Evolutionary conservation across 306 rosid species (phyloP), one percentile per base, ranked within the genome.

Genomic region (Corylus americana): DNA sequence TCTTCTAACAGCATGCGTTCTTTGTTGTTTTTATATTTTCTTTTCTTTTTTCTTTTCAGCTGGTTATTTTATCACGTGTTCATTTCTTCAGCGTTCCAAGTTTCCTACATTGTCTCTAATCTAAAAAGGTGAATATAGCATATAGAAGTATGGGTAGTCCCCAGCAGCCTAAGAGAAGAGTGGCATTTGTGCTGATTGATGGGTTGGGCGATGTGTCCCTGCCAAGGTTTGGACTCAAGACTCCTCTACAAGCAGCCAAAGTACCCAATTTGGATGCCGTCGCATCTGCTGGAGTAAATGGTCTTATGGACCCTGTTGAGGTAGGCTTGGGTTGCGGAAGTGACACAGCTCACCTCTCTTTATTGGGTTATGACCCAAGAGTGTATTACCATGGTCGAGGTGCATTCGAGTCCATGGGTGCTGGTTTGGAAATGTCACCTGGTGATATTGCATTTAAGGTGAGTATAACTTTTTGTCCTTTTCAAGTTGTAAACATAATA

Each of bases 391-490:
- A 88, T 1, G 99, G 99, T 54, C 90, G 99, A 37, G 99, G 99
- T 64, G 98, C 98, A 27, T 95, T 95, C 79, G 98, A 95, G 83
- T 95, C 98, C 81, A 95, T 95, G 98, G 99, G 99, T 47, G 99
- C 98, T 64, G 99, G 99, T 74, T 85, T 95, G 85, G 99, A 94
- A 70, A 95, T 95, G 98, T 93, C 92, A 66, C 99, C 99, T 27
- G 99, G 97, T 74, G 98, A 95, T 84, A 95, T 95, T 82, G 99
- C 99, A 76, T 95, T 91, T 74, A 95, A 93, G 94, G 99, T 91
- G 55, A 61, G 85, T 78, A 37, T 50, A 25, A 11, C 12, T 25
- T 47, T 11, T 63, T 70, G 9, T 9, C 8, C 49, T 49, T 22
- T 25, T 70, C 59, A 58, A 12, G 29, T 75, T 20, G 47, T 54